phyloP scores from a whole-genome alignment of 768 basidiomycete species.

The Infundibulicybe gibba region DNA sequence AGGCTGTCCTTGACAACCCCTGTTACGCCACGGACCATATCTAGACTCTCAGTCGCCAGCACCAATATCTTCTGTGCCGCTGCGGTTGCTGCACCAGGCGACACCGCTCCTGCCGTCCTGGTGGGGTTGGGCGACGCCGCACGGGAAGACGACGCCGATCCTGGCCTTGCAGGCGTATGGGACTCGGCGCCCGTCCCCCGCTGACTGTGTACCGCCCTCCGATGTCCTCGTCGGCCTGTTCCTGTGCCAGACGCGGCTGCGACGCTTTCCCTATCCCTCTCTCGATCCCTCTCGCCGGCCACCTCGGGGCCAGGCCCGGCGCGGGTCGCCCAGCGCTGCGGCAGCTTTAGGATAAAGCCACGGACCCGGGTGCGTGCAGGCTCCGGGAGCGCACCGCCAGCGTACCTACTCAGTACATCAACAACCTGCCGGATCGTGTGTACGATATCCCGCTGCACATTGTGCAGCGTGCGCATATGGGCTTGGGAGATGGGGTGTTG shows the following conservation, averaged over 20 bases:
- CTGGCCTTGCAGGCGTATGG: constrained; percentile 9
- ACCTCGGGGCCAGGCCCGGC: constrained; percentile 21
- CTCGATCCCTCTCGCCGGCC: constrained; percentile 1
- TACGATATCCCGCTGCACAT: constrained; percentile 81
- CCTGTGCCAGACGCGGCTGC: constrained; percentile 26
- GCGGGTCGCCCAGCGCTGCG: constrained; percentile 70
- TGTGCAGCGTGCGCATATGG: constrained; percentile 65
- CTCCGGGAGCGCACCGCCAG: constrained; percentile 83
- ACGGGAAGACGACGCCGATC: constrained; percentile 8
- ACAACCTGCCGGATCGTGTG: constrained; percentile 88
- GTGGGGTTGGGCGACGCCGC: no score
- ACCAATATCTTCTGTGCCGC: constrained; percentile 81
- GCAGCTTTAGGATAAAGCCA: constrained; percentile 75
- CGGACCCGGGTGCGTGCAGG: constrained; percentile 73
- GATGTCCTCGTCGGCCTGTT: constrained; percentile 28
- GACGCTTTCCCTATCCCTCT: constrained; percentile 22
- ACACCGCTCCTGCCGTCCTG: no score
- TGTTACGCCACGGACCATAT: constrained; percentile 91
- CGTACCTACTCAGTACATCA: constrained; percentile 81
- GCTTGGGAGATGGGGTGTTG: constrained; percentile 32
- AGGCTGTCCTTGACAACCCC: constrained; percentile 83
- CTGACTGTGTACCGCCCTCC: constrained; percentile 26
- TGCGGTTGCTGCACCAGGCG: constrained; percentile 56
- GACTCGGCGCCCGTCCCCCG: no score
- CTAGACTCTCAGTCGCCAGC: constrained; percentile 86